Conservation (phyloP, 441 rosid genomes). For the Populus hybrid region DNA sequence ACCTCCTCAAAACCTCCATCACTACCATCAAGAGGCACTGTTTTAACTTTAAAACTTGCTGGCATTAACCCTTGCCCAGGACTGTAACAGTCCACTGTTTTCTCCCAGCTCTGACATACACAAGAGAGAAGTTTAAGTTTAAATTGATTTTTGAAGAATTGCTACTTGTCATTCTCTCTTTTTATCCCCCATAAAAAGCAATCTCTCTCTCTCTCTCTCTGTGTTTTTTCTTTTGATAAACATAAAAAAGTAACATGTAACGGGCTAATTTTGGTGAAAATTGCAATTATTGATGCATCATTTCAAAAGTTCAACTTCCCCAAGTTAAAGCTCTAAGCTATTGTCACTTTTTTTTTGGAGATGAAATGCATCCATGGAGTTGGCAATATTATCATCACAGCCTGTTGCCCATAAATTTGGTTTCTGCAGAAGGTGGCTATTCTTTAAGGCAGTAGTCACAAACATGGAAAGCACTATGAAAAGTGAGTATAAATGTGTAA, state of each 20-base stretch:
- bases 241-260: neutral
- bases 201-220: neutral
- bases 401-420: neutral
- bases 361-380: neutral
- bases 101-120: conserved; percentile 91
- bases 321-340: neutral
- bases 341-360: neutral
- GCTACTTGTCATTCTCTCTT: neutral
- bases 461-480: neutral
- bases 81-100: conserved; percentile 94
- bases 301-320: neutral
- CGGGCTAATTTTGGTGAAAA: neutral
- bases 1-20: conserved; percentile 70
- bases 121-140: conserved; percentile 5
- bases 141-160: neutral
- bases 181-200: neutral
- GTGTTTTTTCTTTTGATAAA: neutral
- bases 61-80: conserved; percentile 98
- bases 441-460: neutral
- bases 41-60: conserved; percentile 90
- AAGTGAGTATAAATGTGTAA: neutral
- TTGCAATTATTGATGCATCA: neutral
- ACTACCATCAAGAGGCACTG: conserved; percentile 57
- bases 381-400: neutral
- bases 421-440: neutral